Evolutionary conservation across 78 protist species (phyloP).

Genomic region (Creolimax fragrantissima): DNA sequence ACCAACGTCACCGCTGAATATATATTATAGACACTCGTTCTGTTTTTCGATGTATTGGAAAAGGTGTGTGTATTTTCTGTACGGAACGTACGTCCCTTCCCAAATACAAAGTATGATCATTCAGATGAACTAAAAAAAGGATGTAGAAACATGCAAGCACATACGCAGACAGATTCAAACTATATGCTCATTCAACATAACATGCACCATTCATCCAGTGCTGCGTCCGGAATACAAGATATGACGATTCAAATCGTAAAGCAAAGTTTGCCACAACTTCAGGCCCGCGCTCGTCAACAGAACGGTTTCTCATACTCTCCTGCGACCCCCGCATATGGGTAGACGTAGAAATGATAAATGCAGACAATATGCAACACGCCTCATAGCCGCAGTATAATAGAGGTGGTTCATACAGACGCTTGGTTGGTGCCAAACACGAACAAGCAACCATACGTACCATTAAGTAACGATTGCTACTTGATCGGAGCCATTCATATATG

Average conservation of each 20-base stretch:
- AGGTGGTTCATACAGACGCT: too few species aligned
- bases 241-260: not conserved
- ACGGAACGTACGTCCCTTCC: too few species aligned
- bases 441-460: too few species aligned
- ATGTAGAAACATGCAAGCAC: not conserved
- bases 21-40: not conserved
- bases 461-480: too few species aligned
- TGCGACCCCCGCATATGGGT: not conserved
- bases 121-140: not conserved
- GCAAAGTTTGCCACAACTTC: not conserved
- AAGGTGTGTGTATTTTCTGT: too few species aligned
- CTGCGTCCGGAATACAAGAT: not conserved
- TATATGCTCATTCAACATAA: not conserved
- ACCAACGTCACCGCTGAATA: not conserved
- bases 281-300: not conserved
- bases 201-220: not conserved
- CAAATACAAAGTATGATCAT: not conserved
- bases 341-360: too few species aligned
- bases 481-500: too few species aligned
- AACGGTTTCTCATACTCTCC: not conserved
- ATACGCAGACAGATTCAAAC: too few species aligned
- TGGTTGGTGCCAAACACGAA: too few species aligned
- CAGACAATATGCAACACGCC: too few species aligned
- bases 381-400: too few species aligned
- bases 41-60: not conserved